Conservation (phyloP, 352 stramenopile species). For the Phytopythium aichiense region DNA sequence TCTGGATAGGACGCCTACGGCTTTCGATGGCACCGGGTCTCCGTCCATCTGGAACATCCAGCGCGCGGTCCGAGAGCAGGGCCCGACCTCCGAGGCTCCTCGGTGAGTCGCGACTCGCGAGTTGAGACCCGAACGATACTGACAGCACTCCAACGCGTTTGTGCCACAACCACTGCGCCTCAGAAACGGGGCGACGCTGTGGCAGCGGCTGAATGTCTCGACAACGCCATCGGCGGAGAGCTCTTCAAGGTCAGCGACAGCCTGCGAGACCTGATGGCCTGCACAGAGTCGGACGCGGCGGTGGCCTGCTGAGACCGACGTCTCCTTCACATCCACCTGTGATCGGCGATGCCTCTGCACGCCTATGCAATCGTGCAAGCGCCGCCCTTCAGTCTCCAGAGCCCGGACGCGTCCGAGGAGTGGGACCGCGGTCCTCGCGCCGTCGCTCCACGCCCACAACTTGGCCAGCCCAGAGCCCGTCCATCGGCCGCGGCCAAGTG, state of each 20-base stretch:
- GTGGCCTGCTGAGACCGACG: neutral
- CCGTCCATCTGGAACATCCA: too few relatives aligned
- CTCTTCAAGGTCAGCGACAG: slow-evolving; percentile 3
- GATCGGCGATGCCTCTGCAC: neutral
- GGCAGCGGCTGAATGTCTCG: neutral
- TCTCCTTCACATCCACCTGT: neutral
- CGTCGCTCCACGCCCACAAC: neutral
- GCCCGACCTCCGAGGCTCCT: too few relatives aligned
- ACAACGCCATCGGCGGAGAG: neutral
- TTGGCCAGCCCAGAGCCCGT: neutral
- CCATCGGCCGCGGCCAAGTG: neutral
- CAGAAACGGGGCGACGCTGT: neutral
- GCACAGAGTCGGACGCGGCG: neutral
- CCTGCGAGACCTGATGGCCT: neutral
- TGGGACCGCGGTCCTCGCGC: neutral
- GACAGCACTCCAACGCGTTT: neutral
- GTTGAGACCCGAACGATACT: neutral
- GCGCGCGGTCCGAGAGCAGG: too few relatives aligned
- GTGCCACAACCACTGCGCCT: neutral
- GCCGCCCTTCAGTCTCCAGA: neutral
- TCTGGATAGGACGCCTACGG: too few relatives aligned
- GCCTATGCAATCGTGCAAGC: neutral
- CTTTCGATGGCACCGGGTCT: too few relatives aligned
- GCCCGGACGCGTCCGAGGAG: neutral
- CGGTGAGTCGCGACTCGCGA: neutral